A percentile compares a stretch with the other conserved stretches of the same genome.
These are phyloP conservation scores for Raddia distichophylla DNA, from an alignment of 176 grass and related monocot species.

Conservation along the genomic window DNA sequence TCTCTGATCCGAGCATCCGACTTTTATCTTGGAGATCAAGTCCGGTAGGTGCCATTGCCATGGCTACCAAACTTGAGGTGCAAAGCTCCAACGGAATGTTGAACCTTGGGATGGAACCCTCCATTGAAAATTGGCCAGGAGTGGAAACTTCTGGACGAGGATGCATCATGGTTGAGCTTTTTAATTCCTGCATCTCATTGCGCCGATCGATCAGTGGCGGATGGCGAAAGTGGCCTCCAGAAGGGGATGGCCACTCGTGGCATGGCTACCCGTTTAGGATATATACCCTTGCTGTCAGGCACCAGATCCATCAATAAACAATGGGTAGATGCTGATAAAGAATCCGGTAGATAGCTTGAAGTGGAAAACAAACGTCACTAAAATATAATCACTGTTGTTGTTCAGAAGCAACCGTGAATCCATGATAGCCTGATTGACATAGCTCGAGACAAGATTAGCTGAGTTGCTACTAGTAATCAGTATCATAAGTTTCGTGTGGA, in stretches of 20 bases:
- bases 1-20: neutral
- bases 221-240: conserved; percentile 18
- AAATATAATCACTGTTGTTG: neutral
- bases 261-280: neutral
- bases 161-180: too few species aligned
- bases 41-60: neutral
- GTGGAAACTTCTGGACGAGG: neutral
- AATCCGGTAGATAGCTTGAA: neutral
- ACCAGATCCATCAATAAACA: neutral
- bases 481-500: neutral
- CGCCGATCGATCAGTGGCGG: neutral
- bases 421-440: neutral
- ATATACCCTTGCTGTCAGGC: neutral
- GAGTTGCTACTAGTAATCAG: neutral
- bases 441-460: neutral
- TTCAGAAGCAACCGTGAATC: neutral
- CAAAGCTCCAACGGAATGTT: too few species aligned
- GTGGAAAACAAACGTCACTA: conserved; percentile 19
- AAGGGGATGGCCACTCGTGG: neutral
- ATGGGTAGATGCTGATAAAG: neutral
- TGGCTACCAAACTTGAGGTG: neutral
- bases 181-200: neutral
- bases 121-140: neutral
- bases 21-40: neutral
- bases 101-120: neutral